Base-by-base conservation (phyloP, 805 yeast genomes). In the Jamesozyma jinghongensis region DNA sequence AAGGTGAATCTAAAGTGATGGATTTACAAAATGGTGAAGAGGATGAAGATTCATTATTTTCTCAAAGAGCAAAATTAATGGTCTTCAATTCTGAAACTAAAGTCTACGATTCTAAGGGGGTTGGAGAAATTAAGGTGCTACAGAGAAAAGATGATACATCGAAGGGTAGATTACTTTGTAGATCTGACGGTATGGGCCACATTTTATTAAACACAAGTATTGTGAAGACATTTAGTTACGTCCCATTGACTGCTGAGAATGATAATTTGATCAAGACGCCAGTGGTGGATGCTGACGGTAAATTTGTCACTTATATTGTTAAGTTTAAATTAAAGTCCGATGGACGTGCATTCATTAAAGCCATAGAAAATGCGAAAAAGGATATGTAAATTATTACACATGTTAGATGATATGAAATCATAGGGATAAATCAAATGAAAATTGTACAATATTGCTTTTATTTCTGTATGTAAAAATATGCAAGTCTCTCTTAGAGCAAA, bases 101-200 rank as follows among this genome's bases (percentile, higher is more conserved):
- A 35, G 56, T 62, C 35, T 85, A 83, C 55, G 70, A 67, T 29
- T 63, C 76, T 5, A 72, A 73, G 47, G 97, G 97, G 11, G 68
- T 87, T 3, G 97, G 97, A 3, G 88, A 81, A 38, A 68, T 87
- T 50, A 83, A 85, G 53, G 68, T 90, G 11, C 66, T 90, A 41
- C 76, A 72, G 43, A 71, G 81, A 52, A 71, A 71, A 38, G 70
- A 66, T 2, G 78, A 81, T 8, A 65, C 68, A 18, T 46, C 56
- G 0, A 85, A 85, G 55, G 57, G 79, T 3, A 76, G 97, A 58
- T 64, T 85, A 12, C 65, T 90, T 29, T 72, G 90, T 17, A 77
- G 97, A 53, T 85, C 96, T 0, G 97, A 88, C 42, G 96, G 95
- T 22, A 79, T 86, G 31, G 81, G 82, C 31, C 74, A 94, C 51